Conservation (phyloP, 176 grass and related monocot genomes). For the Panicum miliaceum region DNA sequence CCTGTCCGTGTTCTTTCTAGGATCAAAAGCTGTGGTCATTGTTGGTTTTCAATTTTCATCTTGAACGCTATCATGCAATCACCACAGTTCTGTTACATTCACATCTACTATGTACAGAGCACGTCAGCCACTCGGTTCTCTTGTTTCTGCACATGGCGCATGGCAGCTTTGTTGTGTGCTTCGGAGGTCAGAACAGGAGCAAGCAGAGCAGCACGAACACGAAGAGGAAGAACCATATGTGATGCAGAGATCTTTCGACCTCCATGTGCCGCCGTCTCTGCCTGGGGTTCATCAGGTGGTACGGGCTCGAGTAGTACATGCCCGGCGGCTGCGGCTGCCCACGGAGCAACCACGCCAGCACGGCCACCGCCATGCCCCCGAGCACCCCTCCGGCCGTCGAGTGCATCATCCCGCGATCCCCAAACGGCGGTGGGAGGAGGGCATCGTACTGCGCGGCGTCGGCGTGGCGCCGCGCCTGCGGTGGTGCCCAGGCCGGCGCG, state of each 20-base stretch:
- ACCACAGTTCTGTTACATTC: constrained; percentile 2
- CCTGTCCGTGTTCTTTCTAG: constrained; percentile 2
- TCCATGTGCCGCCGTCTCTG: constrained; percentile 61
- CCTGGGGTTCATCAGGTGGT: constrained; percentile 60
- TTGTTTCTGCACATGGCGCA: not conserved
- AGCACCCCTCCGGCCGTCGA: constrained; percentile 63
- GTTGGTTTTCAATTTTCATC: not conserved
- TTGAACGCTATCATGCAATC: not conserved
- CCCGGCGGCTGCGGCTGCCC: constrained; percentile 33
- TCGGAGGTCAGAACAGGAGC: constrained; percentile 77
- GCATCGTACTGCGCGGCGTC: constrained; percentile 13
- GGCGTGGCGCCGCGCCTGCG: not conserved
- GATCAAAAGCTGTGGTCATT: not conserved
- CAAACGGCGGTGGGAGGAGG: constrained; percentile 1
- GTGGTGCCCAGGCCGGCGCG: not conserved
- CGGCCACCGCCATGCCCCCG: constrained; percentile 56
- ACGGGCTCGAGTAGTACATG: constrained; percentile 43
- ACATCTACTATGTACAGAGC: constrained; percentile 21
- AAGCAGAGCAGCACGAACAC: constrained; percentile 69
- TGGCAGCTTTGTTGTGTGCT: not conserved
- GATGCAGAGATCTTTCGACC: constrained; percentile 78
- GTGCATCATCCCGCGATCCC: constrained; percentile 37
- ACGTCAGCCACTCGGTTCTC: not conserved
- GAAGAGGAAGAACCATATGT: constrained; percentile 75
- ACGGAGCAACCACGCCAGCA: constrained; percentile 59